phyloP scores from a whole-genome alignment of 192 early-diverging fungal species.

The Coemansia erecta region DNA sequence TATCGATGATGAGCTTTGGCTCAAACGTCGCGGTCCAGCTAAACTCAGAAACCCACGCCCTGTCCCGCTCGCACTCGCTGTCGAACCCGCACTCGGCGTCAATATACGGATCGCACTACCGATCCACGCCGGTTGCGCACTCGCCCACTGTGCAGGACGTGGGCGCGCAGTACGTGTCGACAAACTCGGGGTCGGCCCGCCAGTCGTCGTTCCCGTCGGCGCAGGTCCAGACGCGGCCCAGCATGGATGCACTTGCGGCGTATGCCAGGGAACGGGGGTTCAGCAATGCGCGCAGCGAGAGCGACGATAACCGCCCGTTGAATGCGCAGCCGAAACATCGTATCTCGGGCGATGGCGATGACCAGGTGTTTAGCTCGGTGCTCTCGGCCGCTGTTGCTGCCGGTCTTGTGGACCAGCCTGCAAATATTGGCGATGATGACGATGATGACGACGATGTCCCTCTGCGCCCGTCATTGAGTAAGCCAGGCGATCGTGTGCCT shows the following conservation, averaged over 20 bases:
- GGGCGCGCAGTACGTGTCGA: slow-evolving; percentile 18
- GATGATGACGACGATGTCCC: slow-evolving; percentile 3
- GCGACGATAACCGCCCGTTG: not conserved
- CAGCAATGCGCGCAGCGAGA: slow-evolving; percentile 4
- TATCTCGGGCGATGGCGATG: not conserved
- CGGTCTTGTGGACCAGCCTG: not conserved
- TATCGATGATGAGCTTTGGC: slow-evolving; percentile 45
- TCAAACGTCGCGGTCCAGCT: slow-evolving; percentile 44
- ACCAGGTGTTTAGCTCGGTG: not conserved
- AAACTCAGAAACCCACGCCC: slow-evolving; percentile 11
- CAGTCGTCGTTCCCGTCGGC: slow-evolving; percentile 22
- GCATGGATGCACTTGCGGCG: slow-evolving; percentile 32
- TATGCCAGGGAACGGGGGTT: not conserved
- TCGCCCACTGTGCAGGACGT: slow-evolving; percentile 21
- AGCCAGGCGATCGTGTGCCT: not conserved
- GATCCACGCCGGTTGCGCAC: slow-evolving; percentile 22
- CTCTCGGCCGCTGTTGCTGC: no score
- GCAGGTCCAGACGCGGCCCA: slow-evolving; percentile 20
- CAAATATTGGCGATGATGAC: not conserved
- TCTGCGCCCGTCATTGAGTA: not conserved
- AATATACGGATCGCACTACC: slow-evolving; percentile 14
- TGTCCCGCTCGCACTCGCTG: slow-evolving; percentile 33
- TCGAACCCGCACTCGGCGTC: slow-evolving; percentile 40
- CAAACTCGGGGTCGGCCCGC: slow-evolving; percentile 15
- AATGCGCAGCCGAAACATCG: not conserved